Evolutionary conservation across 495 filamentous ascomycete species (phyloP).

Genomic region (Bombardia bombarda): DNA sequence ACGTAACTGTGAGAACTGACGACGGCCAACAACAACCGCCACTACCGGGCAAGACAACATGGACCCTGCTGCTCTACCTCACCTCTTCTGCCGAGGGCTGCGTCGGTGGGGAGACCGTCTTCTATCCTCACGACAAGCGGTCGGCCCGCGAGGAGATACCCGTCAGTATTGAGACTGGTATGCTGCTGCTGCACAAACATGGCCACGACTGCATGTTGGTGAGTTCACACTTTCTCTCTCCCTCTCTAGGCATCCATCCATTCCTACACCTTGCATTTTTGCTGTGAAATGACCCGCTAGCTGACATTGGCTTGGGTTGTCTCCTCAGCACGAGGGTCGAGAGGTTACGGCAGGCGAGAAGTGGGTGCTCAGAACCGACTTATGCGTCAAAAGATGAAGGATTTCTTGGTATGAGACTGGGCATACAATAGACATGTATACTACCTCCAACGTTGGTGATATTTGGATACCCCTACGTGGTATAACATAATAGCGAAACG

Average conservation of each 20-base stretch:
- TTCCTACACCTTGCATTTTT: not conserved
- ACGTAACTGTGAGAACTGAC: conserved; percentile 44
- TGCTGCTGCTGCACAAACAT: conserved; percentile 82
- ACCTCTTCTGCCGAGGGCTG: conserved; percentile 48
- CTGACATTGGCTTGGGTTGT: not conserved
- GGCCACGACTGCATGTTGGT: conserved; percentile 77
- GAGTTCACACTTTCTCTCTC: conserved; percentile 8
- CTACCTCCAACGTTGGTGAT: too few relatives aligned
- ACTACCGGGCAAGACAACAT: conserved; percentile 68
- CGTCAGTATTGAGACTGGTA: conserved; percentile 68
- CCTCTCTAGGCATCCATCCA: not conserved
- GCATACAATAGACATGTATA: too few relatives aligned
- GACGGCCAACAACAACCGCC: not conserved
- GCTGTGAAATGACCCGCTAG: too few relatives aligned
- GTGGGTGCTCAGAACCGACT: conserved; percentile 85
- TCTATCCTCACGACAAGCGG: conserved; percentile 67
- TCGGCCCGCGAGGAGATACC: conserved; percentile 52
- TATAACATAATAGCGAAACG: too few relatives aligned
- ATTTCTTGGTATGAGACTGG: not conserved
- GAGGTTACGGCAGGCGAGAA: conserved; percentile 79
- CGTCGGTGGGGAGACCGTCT: conserved; percentile 80
- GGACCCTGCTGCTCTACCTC: conserved; percentile 87
- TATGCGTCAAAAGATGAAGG: conserved; percentile 53
- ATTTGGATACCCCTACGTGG: too few relatives aligned
- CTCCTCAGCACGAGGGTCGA: conserved; percentile 61